A percentile compares a stretch with the other conserved stretches of the same genome.
Conservation (phyloP, 2,329 filamentous ascomycete genomes). For the Claviceps quebecensis region DNA sequence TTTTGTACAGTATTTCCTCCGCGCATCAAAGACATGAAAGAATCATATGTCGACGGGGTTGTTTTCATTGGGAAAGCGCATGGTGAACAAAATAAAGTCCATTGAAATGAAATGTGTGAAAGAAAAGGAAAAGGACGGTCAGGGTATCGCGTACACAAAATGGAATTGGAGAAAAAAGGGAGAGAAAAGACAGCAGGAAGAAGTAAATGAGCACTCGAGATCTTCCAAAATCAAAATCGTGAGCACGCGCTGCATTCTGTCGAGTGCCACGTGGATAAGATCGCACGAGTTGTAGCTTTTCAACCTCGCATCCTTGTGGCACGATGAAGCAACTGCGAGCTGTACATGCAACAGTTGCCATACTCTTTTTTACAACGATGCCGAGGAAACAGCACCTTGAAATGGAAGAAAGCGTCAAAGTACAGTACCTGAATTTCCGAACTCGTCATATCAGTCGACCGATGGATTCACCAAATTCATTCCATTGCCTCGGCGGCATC, state of each 20-base stretch:
- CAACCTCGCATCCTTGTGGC: no score
- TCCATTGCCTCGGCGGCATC: conserved; percentile 42
- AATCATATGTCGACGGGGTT: not conserved
- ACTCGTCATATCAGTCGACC: not conserved
- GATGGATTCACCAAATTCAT: conserved; percentile 9
- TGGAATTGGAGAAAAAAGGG: not conserved
- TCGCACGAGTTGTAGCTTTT: not conserved
- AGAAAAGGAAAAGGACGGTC: not conserved
- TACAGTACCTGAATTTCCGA: not conserved
- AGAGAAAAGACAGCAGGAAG: not conserved
- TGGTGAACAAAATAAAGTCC: not conserved
- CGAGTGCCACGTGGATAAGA: not conserved
- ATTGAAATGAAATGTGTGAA: not conserved
- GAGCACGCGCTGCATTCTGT: not conserved
- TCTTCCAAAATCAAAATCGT: not conserved
- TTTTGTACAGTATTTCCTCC: not conserved
- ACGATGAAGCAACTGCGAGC: no score
- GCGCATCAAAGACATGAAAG: conserved; percentile 2
- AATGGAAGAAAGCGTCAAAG: not conserved
- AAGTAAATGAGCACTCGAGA: not conserved
- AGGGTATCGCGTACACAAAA: not conserved
- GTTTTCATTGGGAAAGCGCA: not conserved
- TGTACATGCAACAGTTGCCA: not conserved
- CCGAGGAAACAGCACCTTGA: not conserved
- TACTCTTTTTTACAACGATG: not conserved